Percentiles rank a stretch among this genome's conserved stretches.
These are phyloP conservation scores for Nevesoporus exiguus DNA, from an alignment of 768 basidiomycete genomes.

Conservation along the genomic window DNA sequence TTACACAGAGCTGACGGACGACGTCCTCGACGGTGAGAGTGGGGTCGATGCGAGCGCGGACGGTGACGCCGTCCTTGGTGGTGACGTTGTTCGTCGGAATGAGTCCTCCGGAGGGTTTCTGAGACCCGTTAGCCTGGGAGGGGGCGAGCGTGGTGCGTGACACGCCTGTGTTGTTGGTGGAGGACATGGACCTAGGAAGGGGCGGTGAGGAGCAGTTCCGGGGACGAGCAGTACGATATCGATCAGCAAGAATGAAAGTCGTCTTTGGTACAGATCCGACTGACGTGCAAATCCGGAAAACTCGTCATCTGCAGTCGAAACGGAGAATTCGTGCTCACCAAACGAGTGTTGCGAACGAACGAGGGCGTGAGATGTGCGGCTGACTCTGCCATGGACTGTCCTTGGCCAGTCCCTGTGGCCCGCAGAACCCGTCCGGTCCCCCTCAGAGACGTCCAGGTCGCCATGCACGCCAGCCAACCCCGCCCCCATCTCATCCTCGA, in stretches of 20 bases:
- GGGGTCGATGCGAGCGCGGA: slow-evolving; percentile 82
- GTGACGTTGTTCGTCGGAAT: slow-evolving; percentile 85
- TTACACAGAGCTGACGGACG: slow-evolving; percentile 76
- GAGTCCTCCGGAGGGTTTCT: slow-evolving; percentile 44
- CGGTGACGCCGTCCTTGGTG: slow-evolving; percentile 67
- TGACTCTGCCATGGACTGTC: slow-evolving; percentile 16
- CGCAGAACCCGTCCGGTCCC: slow-evolving; percentile 9
- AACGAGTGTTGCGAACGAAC: slow-evolving; percentile 1
- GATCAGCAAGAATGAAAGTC: slow-evolving; percentile 45
- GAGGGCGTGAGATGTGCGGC: slow-evolving; percentile 16
- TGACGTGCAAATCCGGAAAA: slow-evolving; percentile 60
- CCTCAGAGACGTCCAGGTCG: slow-evolving; percentile 19
- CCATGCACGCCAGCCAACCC: slow-evolving; percentile 13
- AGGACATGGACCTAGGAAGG: slow-evolving; percentile 18
- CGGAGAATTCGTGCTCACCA: slow-evolving; percentile 17
- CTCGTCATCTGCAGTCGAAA: slow-evolving; percentile 37
- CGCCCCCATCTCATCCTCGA: slow-evolving; percentile 16
- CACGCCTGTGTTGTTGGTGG: slow-evolving; percentile 28
- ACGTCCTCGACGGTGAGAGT: slow-evolving; percentile 83
- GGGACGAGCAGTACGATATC: slow-evolving; percentile 16
- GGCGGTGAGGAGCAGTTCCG: slow-evolving; percentile 2
- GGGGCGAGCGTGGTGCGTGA: slow-evolving; percentile 27
- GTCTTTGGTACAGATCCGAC: slow-evolving; percentile 45
- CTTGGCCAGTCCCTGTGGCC: slow-evolving; percentile 1
- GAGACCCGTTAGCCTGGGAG: slow-evolving; percentile 33